These are phyloP conservation scores for Pleurotus djamor DNA, from an alignment of 768 basidiomycete genomes.

Conservation along the genomic window DNA sequence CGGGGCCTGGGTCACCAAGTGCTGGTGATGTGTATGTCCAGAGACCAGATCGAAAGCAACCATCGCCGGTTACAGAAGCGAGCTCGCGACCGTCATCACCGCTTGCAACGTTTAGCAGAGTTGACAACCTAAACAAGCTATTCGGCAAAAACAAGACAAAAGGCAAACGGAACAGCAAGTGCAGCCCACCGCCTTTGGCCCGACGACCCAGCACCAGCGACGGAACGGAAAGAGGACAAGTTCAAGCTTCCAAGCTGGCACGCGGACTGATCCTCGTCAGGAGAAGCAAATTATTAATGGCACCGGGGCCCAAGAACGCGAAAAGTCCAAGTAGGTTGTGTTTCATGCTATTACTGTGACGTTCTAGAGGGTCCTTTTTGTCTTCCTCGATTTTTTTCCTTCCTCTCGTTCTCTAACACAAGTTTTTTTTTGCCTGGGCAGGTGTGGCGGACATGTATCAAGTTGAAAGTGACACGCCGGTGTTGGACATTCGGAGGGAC, in stretches of 20 bases:
- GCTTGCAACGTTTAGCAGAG: constrained; percentile 4
- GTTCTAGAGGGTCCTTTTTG: constrained; percentile 1
- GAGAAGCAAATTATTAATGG: background rate
- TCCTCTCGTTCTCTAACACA: background rate
- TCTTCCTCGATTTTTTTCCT: background rate
- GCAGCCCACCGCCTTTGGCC: background rate
- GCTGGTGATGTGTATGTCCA: background rate
- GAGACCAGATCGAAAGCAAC: constrained; percentile 4
- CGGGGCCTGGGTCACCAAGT: constrained; percentile 2
- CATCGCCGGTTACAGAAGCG: constrained; percentile 5
- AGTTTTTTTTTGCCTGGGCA: background rate
- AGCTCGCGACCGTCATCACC: constrained; percentile 8
- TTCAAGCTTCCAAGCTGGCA: constrained; percentile 3
- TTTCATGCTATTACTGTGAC: background rate
- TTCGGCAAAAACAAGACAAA: background rate
- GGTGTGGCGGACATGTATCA: constrained; percentile 1
- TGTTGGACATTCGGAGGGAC: constrained; percentile 3
- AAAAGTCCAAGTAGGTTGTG: background rate
- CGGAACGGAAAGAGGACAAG: constrained; percentile 2
- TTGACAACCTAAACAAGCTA: constrained; percentile 4
- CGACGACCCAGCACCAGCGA: constrained; percentile 5
- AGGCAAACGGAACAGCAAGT: background rate
- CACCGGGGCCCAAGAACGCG: background rate
- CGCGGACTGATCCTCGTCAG: background rate
- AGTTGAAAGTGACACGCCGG: background rate